These are phyloP conservation scores for Phytopythium litorale DNA, from an alignment of 352 stramenopile species.

Conservation along the genomic window DNA sequence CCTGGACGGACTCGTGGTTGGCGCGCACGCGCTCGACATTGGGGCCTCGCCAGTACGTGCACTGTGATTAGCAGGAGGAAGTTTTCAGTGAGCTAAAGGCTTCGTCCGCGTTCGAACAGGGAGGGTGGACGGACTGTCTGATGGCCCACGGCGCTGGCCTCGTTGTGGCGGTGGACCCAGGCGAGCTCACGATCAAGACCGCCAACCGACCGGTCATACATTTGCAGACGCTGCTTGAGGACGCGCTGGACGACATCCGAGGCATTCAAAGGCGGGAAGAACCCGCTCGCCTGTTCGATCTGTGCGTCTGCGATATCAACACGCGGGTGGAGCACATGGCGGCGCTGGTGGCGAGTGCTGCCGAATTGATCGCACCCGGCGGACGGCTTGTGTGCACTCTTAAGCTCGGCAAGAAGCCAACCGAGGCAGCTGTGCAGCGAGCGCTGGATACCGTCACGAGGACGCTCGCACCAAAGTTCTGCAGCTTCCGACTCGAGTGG, in stretches of 20 bases:
- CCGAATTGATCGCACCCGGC: slow-evolving; percentile 15
- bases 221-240: slow-evolving; percentile 37
- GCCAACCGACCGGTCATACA: slow-evolving; percentile 28
- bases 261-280: slow-evolving; percentile 8
- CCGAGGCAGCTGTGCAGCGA: slow-evolving; percentile 12
- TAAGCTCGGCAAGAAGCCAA: slow-evolving; percentile 38
- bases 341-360: slow-evolving; percentile 17
- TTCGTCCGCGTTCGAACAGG: slow-evolving; percentile 4
- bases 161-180: slow-evolving; percentile 52
- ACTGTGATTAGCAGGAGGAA: background rate
- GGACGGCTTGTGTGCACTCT: slow-evolving; percentile 30
- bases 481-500: slow-evolving; percentile 20
- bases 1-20: slow-evolving; percentile 3
- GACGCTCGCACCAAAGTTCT: slow-evolving; percentile 13
- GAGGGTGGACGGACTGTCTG: slow-evolving; percentile 55
- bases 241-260: slow-evolving; percentile 15
- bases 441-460: slow-evolving; percentile 9
- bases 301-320: slow-evolving; percentile 54
- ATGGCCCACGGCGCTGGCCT: slow-evolving; percentile 25
- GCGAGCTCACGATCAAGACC: slow-evolving; percentile 35
- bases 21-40: slow-evolving; percentile 39
- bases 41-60: slow-evolving; percentile 36
- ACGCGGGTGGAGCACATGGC: slow-evolving; percentile 27
- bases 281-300: slow-evolving; percentile 26
- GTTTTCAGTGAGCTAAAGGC: background rate